Base-by-base conservation (phyloP, 345 rosid species). In the Acer saccharum region DNA sequence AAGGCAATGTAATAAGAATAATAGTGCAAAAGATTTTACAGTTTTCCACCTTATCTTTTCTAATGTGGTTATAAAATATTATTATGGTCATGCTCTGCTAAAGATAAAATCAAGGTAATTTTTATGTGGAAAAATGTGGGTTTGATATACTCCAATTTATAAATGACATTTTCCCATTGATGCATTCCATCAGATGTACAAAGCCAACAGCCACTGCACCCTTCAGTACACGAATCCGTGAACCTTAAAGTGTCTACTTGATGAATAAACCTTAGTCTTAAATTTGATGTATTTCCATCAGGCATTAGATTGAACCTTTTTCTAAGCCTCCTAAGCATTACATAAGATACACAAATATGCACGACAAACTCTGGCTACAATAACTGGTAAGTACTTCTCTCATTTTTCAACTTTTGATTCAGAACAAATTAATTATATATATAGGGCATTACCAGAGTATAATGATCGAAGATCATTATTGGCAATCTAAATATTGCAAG, bases 221-320 rank as follows among this genome's bases (percentile, higher is more conserved):
- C 29, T 54, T 70, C 23, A 17, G 32, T 3, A 18, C 32, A 35
- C 17, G 17, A n/a, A 18, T 71, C 16, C 25, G 3, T 32, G 29
- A 27, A 57, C 10, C 46, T 43, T 9, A 9, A 43, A 43, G 46
- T 43, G 46, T 9, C 46, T 43, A 43, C 46, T 43, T 43, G 46
- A 11, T 32, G 29, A 32, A 57, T 57, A 65, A 57, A 20, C 48
- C 46, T 21, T 6, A 2, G 29, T 55, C 41, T n/a, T 55, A 55
- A 71, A 68, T 64, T 55, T 71, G 64, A 71, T 18, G 29, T 27
- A 10, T 71, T 71, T 29, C 46, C 43, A 17, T 71, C 62, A 55
- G 63, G 14, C 21, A 71, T 18, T 20, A 71, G 35, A 7, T 14
- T 71, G 25, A 55, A 1, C 25, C 46, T 55, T 29, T 25, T 3